Evolutionary conservation across 1,139 yeast genomes (phyloP), one percentile per base, ranked within the genome.

Genomic region (Suhomyces bribrorum): DNA sequence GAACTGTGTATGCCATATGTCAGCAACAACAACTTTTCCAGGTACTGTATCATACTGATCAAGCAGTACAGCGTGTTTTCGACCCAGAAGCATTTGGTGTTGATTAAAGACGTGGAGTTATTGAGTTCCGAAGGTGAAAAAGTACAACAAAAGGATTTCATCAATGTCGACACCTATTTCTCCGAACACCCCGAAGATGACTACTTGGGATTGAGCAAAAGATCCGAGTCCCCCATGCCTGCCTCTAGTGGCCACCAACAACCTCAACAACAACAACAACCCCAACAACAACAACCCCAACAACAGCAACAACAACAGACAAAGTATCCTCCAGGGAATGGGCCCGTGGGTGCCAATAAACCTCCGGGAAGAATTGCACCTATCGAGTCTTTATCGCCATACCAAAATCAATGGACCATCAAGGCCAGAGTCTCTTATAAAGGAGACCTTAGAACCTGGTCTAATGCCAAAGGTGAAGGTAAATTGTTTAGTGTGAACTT

Each of bases 391-490:
- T 69, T 94, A 40, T 87, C 97, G 7, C 97, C 98, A 8, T 92
- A 87, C 61, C 94, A 86, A 59, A 85, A 83, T 57, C 75, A 76
- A 42, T 94, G 97, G 97, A 83, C 90, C 4, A 86, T 92, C 54
- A 88, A 87, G 54, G 98, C 94, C 1, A 81, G 97, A 55, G 94
- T 90, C 17, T 81, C 95, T 1, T 81, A 76, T 61, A 92, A 92
- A 61, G 82, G 95, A 39, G 97, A 89, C 46, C 74, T 92, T 52
- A 83, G 89, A 63, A 84, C 86, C 29, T 94, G 94, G 92, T 78
- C 86, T 37, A 89, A 89, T 54, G 82, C 81, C 41, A 77, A 83
- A 53, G 96, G 96, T 44, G 89, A 85, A 49, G 98, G 98, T 38
- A 86, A 87, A 60, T 74, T 94, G 44, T 88, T 94, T 68, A 85